Evolutionary conservation across 2,329 filamentous ascomycete species (phyloP).

Genomic region (Colletotrichum paranaense): DNA sequence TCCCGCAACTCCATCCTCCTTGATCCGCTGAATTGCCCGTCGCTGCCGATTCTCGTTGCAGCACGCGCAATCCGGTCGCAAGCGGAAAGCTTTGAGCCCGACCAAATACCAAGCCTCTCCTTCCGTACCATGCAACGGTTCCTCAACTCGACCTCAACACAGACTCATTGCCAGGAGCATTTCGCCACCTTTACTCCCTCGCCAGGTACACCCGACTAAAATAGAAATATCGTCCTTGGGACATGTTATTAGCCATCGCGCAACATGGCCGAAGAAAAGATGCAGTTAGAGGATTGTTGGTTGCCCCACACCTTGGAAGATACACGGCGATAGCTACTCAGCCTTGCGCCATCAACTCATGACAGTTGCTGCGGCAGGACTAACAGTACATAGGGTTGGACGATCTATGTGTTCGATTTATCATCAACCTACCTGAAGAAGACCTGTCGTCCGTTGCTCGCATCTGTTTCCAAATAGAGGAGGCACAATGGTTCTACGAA

Average conservation of each 20-base stretch:
- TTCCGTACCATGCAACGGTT: slow-evolving; percentile 29
- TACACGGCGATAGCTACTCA: not conserved
- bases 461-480: slow-evolving; percentile 98
- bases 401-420: slow-evolving; percentile 97
- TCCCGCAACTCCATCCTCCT: not conserved
- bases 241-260: slow-evolving; percentile 44
- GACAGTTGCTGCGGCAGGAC: not conserved
- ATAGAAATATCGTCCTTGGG: not conserved
- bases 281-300: slow-evolving; percentile 91
- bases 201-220: slow-evolving; percentile 20
- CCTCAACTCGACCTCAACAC: slow-evolving; percentile 18
- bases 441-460: slow-evolving; percentile 91
- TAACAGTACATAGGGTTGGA: slow-evolving; percentile 79
- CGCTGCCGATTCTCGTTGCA: slow-evolving; percentile 9
- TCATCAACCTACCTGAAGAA: slow-evolving; percentile 93
- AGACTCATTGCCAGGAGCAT: slow-evolving; percentile 25
- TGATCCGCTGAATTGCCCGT: not conserved
- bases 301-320: slow-evolving; percentile 35
- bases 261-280: slow-evolving; percentile 81
- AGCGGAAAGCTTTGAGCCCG: slow-evolving; percentile 32
- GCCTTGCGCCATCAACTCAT: slow-evolving; percentile 30
- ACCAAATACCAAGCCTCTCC: slow-evolving; percentile 14
- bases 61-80: slow-evolving; percentile 29
- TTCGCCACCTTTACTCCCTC: not conserved
- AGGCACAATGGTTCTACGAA: slow-evolving; percentile 99